These are phyloP conservation scores for Phyllostachys edulis DNA, from an alignment of 176 grass and related monocot species.

Conservation along the genomic window DNA sequence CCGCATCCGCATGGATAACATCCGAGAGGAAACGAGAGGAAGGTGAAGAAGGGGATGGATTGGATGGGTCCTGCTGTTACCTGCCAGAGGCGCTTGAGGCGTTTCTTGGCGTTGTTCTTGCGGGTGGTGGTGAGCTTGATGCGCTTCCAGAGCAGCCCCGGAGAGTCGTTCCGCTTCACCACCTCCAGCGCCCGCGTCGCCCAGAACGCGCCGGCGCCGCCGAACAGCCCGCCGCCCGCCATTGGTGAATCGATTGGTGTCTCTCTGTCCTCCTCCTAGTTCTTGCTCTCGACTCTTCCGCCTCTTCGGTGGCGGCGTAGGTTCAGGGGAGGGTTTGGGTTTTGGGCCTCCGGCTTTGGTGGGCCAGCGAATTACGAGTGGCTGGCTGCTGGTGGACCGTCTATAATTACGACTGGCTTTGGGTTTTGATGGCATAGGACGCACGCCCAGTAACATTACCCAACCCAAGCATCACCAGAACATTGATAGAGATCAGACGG, in stretches of 20 bases:
- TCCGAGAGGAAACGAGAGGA: background rate
- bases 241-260: background rate
- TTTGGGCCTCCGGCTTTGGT: background rate
- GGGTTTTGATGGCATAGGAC: no score
- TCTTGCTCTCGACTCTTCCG: no score
- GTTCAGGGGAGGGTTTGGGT: background rate
- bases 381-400: no score
- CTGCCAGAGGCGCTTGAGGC: conserved; percentile 87
- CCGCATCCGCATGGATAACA: background rate
- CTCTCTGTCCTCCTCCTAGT: background rate
- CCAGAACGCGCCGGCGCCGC: conserved; percentile 72
- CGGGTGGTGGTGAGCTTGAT: conserved; percentile 93
- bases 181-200: conserved; percentile 77
- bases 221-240: conserved; percentile 46
- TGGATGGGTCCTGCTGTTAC: conserved; percentile 33
- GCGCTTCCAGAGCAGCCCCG: conserved; percentile 79
- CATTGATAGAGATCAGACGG: no score
- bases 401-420: no score
- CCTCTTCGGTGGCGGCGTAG: background rate
- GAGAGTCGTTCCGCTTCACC: conserved; percentile 68
- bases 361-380: background rate
- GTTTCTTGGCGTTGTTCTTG: conserved; percentile 92
- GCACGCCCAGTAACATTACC: no score
- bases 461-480: no score
- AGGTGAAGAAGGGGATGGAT: no score